Evolutionary conservation across 192 early-diverging fungal species (phyloP).

Genomic region (Coemansia erecta): DNA sequence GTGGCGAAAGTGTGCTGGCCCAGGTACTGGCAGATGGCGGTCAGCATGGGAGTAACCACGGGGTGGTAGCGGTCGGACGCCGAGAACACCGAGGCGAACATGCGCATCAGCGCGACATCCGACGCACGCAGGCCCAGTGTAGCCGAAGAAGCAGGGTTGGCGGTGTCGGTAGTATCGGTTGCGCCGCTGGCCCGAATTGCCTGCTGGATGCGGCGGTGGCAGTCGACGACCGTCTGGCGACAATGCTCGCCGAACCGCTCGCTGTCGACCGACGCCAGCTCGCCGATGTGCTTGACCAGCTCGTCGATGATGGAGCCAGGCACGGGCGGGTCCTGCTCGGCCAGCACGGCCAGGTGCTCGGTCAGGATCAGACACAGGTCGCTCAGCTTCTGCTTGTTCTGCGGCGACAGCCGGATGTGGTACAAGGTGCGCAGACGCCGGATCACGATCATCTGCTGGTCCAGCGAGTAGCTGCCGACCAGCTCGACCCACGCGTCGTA

Average conservation of each 20-base stretch:
- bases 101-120: conserved; percentile 65
- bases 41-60: conserved; percentile 79
- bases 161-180: conserved; percentile 5
- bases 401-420: conserved; percentile 75
- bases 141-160: background rate
- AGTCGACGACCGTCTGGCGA: conserved; percentile 54
- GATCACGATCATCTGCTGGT: conserved; percentile 73
- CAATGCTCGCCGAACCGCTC: conserved; percentile 60
- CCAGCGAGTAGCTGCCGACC: conserved; percentile 58
- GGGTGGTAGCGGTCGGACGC: conserved; percentile 90
- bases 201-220: conserved; percentile 52
- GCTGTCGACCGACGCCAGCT: conserved; percentile 60
- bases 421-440: conserved; percentile 81
- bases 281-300: conserved; percentile 61
- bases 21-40: conserved; percentile 79
- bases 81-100: conserved; percentile 79
- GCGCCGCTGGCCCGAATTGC: conserved; percentile 11
- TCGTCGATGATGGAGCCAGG: conserved; percentile 55
- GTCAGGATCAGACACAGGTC: conserved; percentile 65
- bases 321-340: conserved; percentile 58
- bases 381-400: conserved; percentile 77
- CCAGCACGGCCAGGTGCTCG: conserved; percentile 67
- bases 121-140: conserved; percentile 56
- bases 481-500: conserved; percentile 70
- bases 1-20: conserved; percentile 59